phyloP scores from a whole-genome alignment of 78 protist genomes.

The Dictyostelium firmibasis region DNA sequence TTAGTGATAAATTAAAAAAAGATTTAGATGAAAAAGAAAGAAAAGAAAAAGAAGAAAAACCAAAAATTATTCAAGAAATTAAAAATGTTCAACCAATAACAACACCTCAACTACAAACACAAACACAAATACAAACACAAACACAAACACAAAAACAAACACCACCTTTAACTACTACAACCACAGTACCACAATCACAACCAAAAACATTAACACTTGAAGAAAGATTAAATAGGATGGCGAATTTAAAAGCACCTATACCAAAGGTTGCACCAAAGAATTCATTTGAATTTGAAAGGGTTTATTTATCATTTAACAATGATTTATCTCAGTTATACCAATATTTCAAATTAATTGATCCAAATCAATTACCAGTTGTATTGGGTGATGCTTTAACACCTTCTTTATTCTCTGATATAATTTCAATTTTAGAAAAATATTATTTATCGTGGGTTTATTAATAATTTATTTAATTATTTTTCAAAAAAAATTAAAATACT shows the following conservation, averaged over 20 bases:
- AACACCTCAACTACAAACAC: neutral
- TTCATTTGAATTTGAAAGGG: slow-evolving; percentile 67
- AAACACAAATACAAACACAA: neutral
- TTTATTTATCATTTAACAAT: slow-evolving; percentile 17
- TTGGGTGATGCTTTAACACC: slow-evolving; percentile 59
- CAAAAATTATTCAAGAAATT: slow-evolving; percentile 2
- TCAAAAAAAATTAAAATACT: neutral
- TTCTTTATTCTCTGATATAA: slow-evolving; percentile 11
- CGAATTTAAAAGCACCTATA: slow-evolving; percentile 37
- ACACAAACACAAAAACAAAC: slow-evolving; percentile 3
- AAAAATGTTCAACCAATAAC: neutral
- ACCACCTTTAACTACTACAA: neutral
- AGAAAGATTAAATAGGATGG: slow-evolving; percentile 51
- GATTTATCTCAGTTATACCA: slow-evolving; percentile 17
- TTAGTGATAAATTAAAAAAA: neutral
- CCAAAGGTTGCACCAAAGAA: slow-evolving; percentile 69
- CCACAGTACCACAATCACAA: neutral
- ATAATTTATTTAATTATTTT: neutral
- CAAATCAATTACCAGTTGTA: slow-evolving; percentile 13
- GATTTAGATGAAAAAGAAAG: neutral
- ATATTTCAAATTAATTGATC: slow-evolving; percentile 63
- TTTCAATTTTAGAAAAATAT: slow-evolving; percentile 17
- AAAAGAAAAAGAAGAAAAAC: slow-evolving; percentile 2
- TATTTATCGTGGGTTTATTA: slow-evolving; percentile 20
- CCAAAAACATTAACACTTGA: slow-evolving; percentile 34